Conservation (phyloP, 1,284 basidiomycete species). For the Mycosarcoma maydis region DNA sequence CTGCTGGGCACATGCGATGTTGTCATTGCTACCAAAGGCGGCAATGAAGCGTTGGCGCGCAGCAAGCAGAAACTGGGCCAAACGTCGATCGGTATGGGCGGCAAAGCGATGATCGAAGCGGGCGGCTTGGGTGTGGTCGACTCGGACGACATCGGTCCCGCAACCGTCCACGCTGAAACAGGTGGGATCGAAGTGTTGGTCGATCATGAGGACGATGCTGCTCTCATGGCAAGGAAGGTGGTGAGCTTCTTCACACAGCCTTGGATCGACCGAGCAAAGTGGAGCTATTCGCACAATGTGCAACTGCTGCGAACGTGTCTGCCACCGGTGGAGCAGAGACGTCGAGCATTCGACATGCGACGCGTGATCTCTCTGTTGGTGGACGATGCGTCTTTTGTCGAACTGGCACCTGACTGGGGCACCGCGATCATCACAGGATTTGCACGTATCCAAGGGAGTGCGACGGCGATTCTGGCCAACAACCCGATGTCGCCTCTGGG, state of each 20-base stretch:
- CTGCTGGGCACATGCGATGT: slow-evolving; percentile 52
- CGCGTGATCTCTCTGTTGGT: slow-evolving; percentile 37
- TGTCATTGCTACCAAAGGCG: slow-evolving; percentile 39
- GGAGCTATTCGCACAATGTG: slow-evolving; percentile 23
- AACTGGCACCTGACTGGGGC: slow-evolving; percentile 41
- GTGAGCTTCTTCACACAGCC: slow-evolving; percentile 37
- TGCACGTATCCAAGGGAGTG: slow-evolving; percentile 24
- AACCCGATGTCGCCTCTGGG: slow-evolving; percentile 40
- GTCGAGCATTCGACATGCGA: slow-evolving; percentile 50
- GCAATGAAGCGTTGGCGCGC: slow-evolving; percentile 3
- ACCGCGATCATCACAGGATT: slow-evolving; percentile 45
- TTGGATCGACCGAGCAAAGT: slow-evolving; percentile 6
- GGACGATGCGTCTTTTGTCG: slow-evolving; percentile 45
- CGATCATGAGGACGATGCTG: slow-evolving; percentile 31
- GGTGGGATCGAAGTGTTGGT: slow-evolving; percentile 52
- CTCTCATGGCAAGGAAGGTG: slow-evolving; percentile 15
- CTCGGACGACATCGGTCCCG: slow-evolving; percentile 44
- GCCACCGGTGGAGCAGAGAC: slow-evolving; percentile 23
- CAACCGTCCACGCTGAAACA: slow-evolving; percentile 25
- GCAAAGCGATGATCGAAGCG: slow-evolving; percentile 53
- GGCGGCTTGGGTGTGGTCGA: slow-evolving; percentile 45
- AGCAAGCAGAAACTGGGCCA: background rate
- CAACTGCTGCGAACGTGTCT: slow-evolving; percentile 31
- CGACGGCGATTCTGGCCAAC: slow-evolving; percentile 47
- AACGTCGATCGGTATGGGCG: slow-evolving; percentile 52